Base-by-base conservation (phyloP, 345 rosid species). In the Citrus sp. region DNA sequence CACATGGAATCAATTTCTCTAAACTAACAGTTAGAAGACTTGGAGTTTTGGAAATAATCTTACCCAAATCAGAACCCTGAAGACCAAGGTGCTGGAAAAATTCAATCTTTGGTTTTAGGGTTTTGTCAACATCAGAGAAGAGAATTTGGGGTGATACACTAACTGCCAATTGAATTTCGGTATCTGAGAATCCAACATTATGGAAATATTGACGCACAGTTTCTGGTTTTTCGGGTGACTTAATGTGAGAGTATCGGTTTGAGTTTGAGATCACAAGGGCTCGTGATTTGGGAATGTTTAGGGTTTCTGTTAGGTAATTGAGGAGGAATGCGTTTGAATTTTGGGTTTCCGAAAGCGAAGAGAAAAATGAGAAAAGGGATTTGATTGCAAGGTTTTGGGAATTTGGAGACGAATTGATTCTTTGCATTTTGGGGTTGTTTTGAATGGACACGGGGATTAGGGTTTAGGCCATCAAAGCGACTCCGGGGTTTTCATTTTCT, bases 71-170 rank as follows among this genome's bases (percentile, higher is more conserved):
- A 6, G 78, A 51, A 74, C 87, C 85, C 66, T 67, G 34, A 12
- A 83, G 59, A 51, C 88, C 88, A 63, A 85, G 21, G 4, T 68
- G 76, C n/a, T 82, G 82, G 30, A 87, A 82, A 32, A 78, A 65
- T 54, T 79, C 79, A 18, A 87, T 71, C 78, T 84, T 84, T 7
- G 90, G 88, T 67, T 67, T 72, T 4, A 87, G 71, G 38, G 14
- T 69, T 54, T 56, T 85, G 7, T 80, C 78, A n/a, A 79, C 4
- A 34, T 67, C 42, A 19, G 46, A 56, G 9, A 84, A 38, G 70
- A 87, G 82, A 63, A 87, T 37, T 32, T 79, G 82, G 14, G 87
- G 87, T 1, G 67, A 2, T 8, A 8, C 24, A 46, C 34, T 70
- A 51, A 74, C 54, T 1, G 84, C 55, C 9, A 76, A 55, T 8